phyloP scores from a whole-genome alignment of 2,329 filamentous ascomycete species.

The Colletotrichum camelliae region DNA sequence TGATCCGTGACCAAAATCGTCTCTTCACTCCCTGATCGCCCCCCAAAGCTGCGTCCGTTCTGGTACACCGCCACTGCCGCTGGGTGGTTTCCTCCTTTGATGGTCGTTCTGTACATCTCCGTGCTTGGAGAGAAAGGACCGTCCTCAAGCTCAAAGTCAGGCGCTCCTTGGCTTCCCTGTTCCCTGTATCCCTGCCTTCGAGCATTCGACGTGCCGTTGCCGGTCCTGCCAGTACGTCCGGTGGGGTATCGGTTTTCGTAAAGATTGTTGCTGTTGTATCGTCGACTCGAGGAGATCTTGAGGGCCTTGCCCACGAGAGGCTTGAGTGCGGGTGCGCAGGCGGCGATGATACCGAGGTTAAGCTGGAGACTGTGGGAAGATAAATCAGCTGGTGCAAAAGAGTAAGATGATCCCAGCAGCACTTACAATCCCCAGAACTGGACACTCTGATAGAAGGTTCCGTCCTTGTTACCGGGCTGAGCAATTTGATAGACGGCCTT shows the following conservation, averaged over 20 bases:
- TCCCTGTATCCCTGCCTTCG: slow-evolving; percentile 8
- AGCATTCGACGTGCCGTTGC: neutral
- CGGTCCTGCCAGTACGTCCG: neutral
- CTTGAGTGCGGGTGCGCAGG: slow-evolving; percentile 43
- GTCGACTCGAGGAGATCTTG: slow-evolving; percentile 26
- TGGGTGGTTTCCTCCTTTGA: neutral
- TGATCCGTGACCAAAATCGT: neutral
- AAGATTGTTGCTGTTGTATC: neutral
- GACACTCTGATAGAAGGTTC: slow-evolving; percentile 35
- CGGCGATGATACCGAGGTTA: slow-evolving; percentile 43
- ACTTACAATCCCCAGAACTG: slow-evolving; percentile 40
- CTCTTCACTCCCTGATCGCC: slow-evolving; percentile 12
- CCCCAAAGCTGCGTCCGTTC: neutral
- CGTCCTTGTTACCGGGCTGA: slow-evolving; percentile 33
- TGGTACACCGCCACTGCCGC: neutral
- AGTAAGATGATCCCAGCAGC: neutral
- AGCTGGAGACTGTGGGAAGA: slow-evolving; percentile 39
- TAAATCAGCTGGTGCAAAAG: neutral
- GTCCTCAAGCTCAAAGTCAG: slow-evolving; percentile 9
- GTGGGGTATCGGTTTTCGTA: slow-evolving; percentile 17
- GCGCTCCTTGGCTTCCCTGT: slow-evolving; percentile 4
- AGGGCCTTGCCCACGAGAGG: slow-evolving; percentile 37
- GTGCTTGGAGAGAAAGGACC: neutral
- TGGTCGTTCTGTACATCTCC: neutral
- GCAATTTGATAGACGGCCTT: slow-evolving; percentile 43